phyloP scores from a whole-genome alignment of 2,329 filamentous ascomycete genomes.

The Nothophoma quercina region DNA sequence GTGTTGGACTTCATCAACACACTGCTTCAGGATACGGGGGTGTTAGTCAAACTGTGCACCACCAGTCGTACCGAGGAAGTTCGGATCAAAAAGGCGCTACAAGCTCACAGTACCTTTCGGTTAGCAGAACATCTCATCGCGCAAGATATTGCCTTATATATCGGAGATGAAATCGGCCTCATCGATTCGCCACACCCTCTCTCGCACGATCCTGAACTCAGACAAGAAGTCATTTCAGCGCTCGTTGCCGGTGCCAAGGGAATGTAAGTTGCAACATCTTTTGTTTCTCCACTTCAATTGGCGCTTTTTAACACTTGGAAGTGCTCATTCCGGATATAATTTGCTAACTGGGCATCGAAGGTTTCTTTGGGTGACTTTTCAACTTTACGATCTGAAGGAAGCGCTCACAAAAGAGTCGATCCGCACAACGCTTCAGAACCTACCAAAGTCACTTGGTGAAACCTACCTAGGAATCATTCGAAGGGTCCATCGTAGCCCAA shows the following conservation, averaged over 20 bases:
- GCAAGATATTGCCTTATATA: conserved; percentile 20
- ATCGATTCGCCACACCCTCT: neutral
- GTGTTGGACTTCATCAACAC: conserved; percentile 5
- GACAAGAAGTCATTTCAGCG: conserved; percentile 16
- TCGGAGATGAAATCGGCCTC: conserved; percentile 8
- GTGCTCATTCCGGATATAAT: too few relatives aligned
- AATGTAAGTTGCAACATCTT: conserved; percentile 31
- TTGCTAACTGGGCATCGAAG: conserved; percentile 17
- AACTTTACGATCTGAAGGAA: conserved; percentile 37
- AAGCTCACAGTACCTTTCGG: neutral
- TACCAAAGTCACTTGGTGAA: conserved; percentile 34
- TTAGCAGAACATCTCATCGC: too few relatives aligned
- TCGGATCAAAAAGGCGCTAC: conserved; percentile 5
- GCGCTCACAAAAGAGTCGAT: conserved; percentile 33
- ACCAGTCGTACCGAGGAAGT: conserved; percentile 25
- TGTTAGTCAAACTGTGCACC: conserved; percentile 18
- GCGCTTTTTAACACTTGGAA: too few relatives aligned
- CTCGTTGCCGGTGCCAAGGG: conserved; percentile 23
- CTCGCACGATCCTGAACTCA: neutral
- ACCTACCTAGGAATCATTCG: conserved; percentile 23
- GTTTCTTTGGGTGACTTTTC: conserved; percentile 46
- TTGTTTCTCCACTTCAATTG: too few relatives aligned
- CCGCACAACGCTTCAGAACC: conserved; percentile 27
- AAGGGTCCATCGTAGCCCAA: too few relatives aligned
- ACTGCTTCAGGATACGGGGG: neutral